Conservation (phyloP, 306 rosid species). For the Gleditsia sinensis region DNA sequence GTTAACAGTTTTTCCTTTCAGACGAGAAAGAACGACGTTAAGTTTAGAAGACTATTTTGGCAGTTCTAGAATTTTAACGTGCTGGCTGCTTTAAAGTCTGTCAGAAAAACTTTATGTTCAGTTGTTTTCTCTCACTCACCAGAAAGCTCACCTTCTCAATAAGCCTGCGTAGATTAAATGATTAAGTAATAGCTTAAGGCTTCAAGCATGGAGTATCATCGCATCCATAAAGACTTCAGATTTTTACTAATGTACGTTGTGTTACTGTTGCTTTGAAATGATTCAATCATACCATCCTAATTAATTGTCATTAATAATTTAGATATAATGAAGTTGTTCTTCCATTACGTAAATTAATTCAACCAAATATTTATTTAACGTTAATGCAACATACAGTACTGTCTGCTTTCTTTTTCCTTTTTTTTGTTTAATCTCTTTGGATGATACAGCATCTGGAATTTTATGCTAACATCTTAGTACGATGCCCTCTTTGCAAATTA, state of each 20-base stretch:
- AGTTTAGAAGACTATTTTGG: neutral
- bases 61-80: neutral
- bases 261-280: neutral
- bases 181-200: neutral
- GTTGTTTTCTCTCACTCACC: neutral
- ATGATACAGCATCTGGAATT: constrained; percentile 4
- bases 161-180: neutral
- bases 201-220: constrained; percentile 5
- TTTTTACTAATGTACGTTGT: neutral
- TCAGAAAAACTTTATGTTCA: neutral
- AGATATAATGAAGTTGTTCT: constrained; percentile 10
- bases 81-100: neutral
- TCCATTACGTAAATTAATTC: neutral
- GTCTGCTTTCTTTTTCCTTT: neutral
- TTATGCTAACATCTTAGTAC: constrained; percentile 4
- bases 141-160: constrained; percentile 1
- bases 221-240: neutral
- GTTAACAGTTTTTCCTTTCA: constrained; percentile 12
- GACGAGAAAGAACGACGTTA: neutral
- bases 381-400: neutral
- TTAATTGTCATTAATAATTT: neutral
- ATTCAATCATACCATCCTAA: neutral
- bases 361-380: neutral
- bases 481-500: constrained; percentile 8
- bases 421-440: neutral